Base-by-base conservation (phyloP, 2,329 filamentous ascomycete species). In the Rutstroemia sp. region DNA sequence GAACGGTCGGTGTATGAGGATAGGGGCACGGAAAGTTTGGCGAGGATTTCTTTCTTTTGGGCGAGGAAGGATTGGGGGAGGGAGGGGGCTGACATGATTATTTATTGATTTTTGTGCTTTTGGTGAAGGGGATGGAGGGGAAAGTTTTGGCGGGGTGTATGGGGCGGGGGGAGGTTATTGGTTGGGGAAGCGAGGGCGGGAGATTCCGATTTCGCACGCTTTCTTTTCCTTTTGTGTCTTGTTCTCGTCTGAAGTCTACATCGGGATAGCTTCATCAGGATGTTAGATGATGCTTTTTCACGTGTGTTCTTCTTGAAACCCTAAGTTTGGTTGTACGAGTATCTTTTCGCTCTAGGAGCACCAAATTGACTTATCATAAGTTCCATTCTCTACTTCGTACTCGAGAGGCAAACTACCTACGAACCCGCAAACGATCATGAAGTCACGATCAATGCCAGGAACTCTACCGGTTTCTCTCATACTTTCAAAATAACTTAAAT, bases 1-100 rank as follows among this genome's bases (percentile, higher is more conserved):
- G 89, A 95, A 7, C 87, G 79, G 71, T 96, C 92, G 42, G 82
- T 81, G 71, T 96, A 95, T 58, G 87, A 79, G 4, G 76, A 78
- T 45, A 82, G 80, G 1, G 90, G 87, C 3, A 83, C 76, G 8
- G 82, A 75, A 3, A 96, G 83, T 62, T 86, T 81, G 44, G 78
- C 73, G 14, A 96, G 74, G 61, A 96, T 95, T 58, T 79, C 83
- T 51, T 73, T 69, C 72, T 96, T 97, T 68, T 83, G 87, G 47
- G 71, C 67, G 42, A 72, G 50, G 67, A 88, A 89, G 27, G 67
- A 65, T 8, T 58, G 52, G 1, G 65, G 63, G n/a, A 60, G 58
- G 14, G 39, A n/a, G n/a, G n/a, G n/a, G n/a, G n/a, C n/a, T 34
- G 34, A 23, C 8, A 25, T 39, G 46, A 9, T 17, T 14, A 2